A percentile compares a stretch with the other conserved stretches of the same genome.
These are phyloP conservation scores for Ophiostoma ulmi DNA, from an alignment of 2,329 filamentous ascomycete species.

Conservation along the genomic window DNA sequence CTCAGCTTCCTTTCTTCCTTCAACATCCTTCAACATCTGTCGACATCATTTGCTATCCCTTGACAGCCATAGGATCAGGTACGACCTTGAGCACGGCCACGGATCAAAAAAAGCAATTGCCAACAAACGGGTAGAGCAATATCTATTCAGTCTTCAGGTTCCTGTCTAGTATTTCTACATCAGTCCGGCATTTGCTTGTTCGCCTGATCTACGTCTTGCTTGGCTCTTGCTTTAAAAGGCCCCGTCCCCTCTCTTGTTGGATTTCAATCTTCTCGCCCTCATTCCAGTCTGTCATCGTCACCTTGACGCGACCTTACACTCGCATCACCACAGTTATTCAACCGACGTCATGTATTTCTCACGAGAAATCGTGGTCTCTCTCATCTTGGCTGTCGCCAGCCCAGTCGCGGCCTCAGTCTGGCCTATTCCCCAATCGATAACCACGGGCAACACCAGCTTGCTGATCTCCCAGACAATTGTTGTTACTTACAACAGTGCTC, in stretches of 20 bases:
- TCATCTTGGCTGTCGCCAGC: constrained; percentile 36
- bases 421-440: constrained; percentile 50
- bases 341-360: constrained; percentile 28
- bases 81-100: neutral
- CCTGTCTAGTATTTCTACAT: neutral
- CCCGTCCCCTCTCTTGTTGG: neutral
- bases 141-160: neutral
- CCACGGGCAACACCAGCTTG: constrained; percentile 48
- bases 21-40: neutral
- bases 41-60: neutral
- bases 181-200: neutral
- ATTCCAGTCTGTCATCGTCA: neutral
- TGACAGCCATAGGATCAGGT: neutral
- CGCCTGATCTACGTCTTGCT: neutral
- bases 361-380: constrained; percentile 32
- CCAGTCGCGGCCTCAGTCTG: constrained; percentile 50
- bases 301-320: neutral
- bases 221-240: neutral
- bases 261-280: neutral
- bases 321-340: neutral
- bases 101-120: neutral
- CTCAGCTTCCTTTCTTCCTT: neutral
- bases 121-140: neutral
- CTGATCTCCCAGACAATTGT: constrained; percentile 49
- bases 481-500: constrained; percentile 55